Conservation (phyloP, 352 stramenopile genomes). For the Phytophthora pinifolia region DNA sequence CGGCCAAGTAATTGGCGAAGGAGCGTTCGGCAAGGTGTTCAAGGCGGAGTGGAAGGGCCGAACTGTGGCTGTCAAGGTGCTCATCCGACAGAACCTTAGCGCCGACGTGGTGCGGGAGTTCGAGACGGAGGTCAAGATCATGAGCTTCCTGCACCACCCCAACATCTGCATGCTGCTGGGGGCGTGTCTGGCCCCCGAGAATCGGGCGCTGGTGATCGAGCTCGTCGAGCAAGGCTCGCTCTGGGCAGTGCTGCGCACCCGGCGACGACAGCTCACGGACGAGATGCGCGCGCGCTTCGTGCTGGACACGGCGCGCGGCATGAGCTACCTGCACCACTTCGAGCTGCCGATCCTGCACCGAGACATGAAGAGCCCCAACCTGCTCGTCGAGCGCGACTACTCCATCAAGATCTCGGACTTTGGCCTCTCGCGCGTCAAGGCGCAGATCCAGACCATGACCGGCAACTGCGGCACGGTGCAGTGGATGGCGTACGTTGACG, state of each 20-base stretch:
- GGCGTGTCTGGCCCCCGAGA: slow-evolving; percentile 91
- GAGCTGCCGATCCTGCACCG: slow-evolving; percentile 86
- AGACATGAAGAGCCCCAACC: slow-evolving; percentile 91
- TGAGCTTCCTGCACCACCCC: slow-evolving; percentile 92
- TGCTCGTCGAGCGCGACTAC: slow-evolving; percentile 84
- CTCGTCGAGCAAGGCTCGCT: slow-evolving; percentile 92
- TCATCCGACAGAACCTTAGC: slow-evolving; percentile 72
- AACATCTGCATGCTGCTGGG: slow-evolving; percentile 97
- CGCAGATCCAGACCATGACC: slow-evolving; percentile 91
- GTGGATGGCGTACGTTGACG: slow-evolving; percentile 81
- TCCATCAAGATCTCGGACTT: slow-evolving; percentile 93
- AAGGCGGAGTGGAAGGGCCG: slow-evolving; percentile 56
- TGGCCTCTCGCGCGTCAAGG: slow-evolving; percentile 90
- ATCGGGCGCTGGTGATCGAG: slow-evolving; percentile 96
- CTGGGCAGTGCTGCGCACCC: slow-evolving; percentile 88
- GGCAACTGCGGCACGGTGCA: slow-evolving; percentile 89
- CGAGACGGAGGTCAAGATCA: slow-evolving; percentile 83
- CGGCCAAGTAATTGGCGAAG: slow-evolving; percentile 66
- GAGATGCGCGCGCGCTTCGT: slow-evolving; percentile 61
- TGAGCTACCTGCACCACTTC: slow-evolving; percentile 89
- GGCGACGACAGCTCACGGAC: slow-evolving; percentile 41
- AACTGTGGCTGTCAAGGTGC: slow-evolving; percentile 73
- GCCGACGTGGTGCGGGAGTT: slow-evolving; percentile 73
- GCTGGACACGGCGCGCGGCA: slow-evolving; percentile 77
- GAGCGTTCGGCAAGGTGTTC: slow-evolving; percentile 81